Percentiles rank a stretch among this genome's conserved stretches.
phyloP scores from a whole-genome alignment of 257 asterid species.

The Solanum rostratum region DNA sequence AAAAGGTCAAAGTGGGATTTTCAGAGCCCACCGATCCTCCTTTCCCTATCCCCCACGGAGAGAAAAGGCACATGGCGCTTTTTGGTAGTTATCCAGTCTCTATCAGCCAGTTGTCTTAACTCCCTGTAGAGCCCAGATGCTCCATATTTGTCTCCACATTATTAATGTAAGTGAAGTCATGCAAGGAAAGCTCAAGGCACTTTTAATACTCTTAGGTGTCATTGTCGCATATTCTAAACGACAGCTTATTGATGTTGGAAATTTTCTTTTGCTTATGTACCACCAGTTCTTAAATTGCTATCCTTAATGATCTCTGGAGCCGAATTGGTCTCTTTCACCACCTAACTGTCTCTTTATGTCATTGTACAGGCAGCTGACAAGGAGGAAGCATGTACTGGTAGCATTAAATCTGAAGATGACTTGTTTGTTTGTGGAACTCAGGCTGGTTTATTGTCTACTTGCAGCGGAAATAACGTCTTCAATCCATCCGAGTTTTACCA shows the following conservation, averaged over 20 bases:
- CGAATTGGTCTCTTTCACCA: not conserved
- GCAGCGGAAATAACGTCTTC: constrained; percentile 21
- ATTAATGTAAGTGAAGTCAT: not conserved
- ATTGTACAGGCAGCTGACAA: constrained; percentile 59
- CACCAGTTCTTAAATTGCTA: not conserved
- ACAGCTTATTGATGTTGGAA: not conserved
- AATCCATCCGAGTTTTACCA: constrained; percentile 46
- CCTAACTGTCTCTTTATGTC: not conserved
- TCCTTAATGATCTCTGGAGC: not conserved
- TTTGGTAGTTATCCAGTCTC: not conserved
- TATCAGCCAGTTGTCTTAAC: not conserved
- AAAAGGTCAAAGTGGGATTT: not conserved
- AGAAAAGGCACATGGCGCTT: not conserved
- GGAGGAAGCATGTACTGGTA: constrained; percentile 46
- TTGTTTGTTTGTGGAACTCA: constrained; percentile 42
- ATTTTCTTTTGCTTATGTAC: not conserved
- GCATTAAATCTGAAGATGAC: constrained; percentile 71
- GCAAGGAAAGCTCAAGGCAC: not conserved
- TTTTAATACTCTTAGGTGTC: not conserved
- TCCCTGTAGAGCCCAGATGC: not conserved
- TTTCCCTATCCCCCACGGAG: not conserved
- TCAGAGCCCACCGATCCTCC: not conserved
- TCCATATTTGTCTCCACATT: not conserved
- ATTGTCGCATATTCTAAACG: not conserved
- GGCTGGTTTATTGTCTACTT: constrained; percentile 30